Evolutionary conservation across 192 early-diverging fungal genomes (phyloP).

Genomic region (Obelidium mucronatum): DNA sequence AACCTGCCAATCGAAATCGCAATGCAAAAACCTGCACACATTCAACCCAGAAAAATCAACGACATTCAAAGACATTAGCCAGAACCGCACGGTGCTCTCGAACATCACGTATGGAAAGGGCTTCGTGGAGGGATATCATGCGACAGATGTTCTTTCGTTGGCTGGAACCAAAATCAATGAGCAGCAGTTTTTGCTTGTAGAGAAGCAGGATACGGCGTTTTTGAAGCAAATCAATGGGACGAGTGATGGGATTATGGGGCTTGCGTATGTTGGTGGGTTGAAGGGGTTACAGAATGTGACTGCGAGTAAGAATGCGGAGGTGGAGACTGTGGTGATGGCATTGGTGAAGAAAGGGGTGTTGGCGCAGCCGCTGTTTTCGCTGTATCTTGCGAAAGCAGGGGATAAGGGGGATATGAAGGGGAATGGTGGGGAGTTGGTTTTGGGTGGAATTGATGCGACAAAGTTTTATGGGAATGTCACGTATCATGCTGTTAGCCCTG

Average conservation of each 20-base stretch:
- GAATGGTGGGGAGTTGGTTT: not conserved
- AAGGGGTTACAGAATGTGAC: not conserved
- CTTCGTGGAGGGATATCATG: not conserved
- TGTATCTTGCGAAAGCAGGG: not conserved
- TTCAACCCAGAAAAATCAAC: not conserved
- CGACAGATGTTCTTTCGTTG: not conserved
- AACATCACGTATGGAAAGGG: constrained; percentile 30
- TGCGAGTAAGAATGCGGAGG: not conserved
- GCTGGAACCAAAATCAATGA: not conserved
- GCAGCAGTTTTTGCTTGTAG: not conserved
- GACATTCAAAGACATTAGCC: not conserved
- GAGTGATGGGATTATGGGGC: not conserved
- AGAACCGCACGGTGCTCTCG: not conserved
- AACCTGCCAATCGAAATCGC: not conserved
- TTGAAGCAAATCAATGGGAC: not conserved
- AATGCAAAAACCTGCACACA: not conserved
- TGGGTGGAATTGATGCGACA: constrained; percentile 10
- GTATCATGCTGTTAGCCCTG: not conserved
- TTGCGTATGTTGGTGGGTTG: constrained; percentile 8
- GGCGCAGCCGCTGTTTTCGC: constrained; percentile 4
- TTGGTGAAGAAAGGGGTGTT: not conserved
- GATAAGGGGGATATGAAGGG: not conserved
- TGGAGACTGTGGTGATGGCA: not conserved
- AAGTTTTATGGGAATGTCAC: not conserved
- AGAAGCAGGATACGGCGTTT: not conserved